Evolutionary conservation across 2,329 filamentous ascomycete species (phyloP).

Genomic region (Gnomoniopsis sp.): DNA sequence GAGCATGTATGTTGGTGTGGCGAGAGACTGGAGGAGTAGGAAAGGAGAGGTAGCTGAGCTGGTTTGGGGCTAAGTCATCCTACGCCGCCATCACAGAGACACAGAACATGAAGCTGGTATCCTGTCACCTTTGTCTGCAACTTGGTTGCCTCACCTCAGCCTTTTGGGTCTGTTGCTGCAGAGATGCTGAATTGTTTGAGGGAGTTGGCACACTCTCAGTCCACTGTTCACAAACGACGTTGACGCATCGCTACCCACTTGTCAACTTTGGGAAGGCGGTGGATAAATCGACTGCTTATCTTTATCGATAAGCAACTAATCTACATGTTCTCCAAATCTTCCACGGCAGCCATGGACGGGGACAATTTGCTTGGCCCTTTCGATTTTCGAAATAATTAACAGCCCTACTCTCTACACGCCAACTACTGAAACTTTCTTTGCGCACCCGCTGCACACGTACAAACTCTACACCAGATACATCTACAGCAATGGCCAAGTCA

Average conservation of each 20-base stretch:
- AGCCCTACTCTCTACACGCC: neutral
- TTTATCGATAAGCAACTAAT: neutral
- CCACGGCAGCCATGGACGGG: neutral
- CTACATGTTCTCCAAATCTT: neutral
- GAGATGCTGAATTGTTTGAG: neutral
- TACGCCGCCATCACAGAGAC: neutral
- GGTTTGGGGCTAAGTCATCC: neutral
- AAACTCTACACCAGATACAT: neutral
- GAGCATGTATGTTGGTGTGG: neutral
- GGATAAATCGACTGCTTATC: neutral
- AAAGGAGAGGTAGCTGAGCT: neutral
- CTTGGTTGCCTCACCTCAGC: neutral
- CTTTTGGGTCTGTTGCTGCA: neutral
- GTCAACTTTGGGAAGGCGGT: constrained; percentile 7
- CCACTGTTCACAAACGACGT: neutral
- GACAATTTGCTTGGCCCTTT: neutral
- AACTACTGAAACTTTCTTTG: neutral
- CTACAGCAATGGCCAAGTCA: constrained; percentile 74
- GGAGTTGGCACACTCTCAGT: neutral
- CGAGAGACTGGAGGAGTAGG: neutral
- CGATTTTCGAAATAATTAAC: neutral
- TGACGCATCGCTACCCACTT: constrained; percentile 2
- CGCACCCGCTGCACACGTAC: neutral
- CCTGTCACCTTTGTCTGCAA: constrained; percentile 6
- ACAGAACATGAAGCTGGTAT: neutral